Evolutionary conservation across 2,329 filamentous ascomycete species (phyloP), one percentile per base, ranked within the genome.

Genomic region (Fusarium sp.): DNA sequence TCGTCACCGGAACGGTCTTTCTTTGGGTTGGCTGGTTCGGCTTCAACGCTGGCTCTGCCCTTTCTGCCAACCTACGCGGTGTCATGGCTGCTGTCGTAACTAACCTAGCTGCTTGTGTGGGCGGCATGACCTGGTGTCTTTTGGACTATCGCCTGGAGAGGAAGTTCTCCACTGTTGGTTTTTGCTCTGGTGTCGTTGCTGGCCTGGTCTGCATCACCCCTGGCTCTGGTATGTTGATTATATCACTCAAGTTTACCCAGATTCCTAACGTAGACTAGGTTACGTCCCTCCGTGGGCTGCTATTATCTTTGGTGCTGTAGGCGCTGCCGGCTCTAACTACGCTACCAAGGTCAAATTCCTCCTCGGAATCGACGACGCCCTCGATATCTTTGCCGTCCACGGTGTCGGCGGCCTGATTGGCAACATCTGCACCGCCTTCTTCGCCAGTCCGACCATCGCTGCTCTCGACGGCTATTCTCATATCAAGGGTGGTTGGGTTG

Each of bases 11-110:
- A 31, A 97, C 94, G 5, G 93, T 97, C 46, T 97, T 97, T 82
- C 89, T 97, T 17, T 97, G 94, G 94, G 92, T 97, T 17, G 94
- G 94, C 55, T 97, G 94, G 94, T 97, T 97, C 76, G 94, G 94
- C 47, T 97, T 97, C 88, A 97, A 97, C 75, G 93, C 92, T 50
- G 94, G 94, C 69, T 94, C 91, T 17, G 94, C 93, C 15, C 84
- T 96, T 57, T 85, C 90, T 49, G 93, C 93, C 52, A 97, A 96
- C 79, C 80, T 97, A 76, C 91, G 94, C 49, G 93, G 93, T 44
- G 87, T 97, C 73, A 94, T 97, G 90, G 94, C 94, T 44, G 92
- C 92, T 13, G 85, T 95, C 2, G 92, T 95, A 43, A 97, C 94
- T 55, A 96, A 97, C 78, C 83, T 97, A 31, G 91, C 94, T 24